A percentile compares a stretch with the other conserved stretches of the same genome.
phyloP scores from a whole-genome alignment of 1,139 yeast species.

The Saccharomyces hybrid region DNA sequence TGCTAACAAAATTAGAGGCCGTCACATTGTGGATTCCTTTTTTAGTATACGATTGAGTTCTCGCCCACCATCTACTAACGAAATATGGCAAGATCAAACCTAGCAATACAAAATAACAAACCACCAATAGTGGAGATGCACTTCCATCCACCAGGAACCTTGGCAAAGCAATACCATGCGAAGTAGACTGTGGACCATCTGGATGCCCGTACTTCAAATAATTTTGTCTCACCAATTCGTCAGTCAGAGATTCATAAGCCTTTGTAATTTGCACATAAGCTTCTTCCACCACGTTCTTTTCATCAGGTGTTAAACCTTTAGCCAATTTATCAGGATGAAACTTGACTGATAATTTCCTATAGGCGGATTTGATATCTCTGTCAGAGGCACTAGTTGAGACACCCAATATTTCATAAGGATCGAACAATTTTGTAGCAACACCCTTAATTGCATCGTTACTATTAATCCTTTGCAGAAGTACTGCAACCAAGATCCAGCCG shows the following conservation, averaged over 20 bases:
- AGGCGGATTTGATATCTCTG: constrained; percentile 70
- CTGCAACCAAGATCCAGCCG: constrained; percentile 64
- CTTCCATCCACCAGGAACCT: constrained; percentile 82
- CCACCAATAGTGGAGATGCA: constrained; percentile 57
- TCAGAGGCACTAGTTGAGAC: constrained; percentile 64
- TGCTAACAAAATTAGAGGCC: constrained; percentile 63
- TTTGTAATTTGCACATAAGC: constrained; percentile 75
- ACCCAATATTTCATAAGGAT: constrained; percentile 85
- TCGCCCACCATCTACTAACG: constrained; percentile 88
- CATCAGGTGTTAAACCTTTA: constrained; percentile 53
- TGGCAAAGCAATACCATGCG: constrained; percentile 96
- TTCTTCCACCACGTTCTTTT: constrained; percentile 55
- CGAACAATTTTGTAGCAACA: constrained; percentile 40
- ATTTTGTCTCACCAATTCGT: constrained; percentile 76
- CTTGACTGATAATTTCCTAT: constrained; percentile 77
- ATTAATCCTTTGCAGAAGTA: constrained; percentile 45
- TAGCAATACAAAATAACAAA: constrained; percentile 59
- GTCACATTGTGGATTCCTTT: constrained; percentile 78
- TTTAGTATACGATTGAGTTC: constrained; percentile 72
- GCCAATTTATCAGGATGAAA: constrained; percentile 92
- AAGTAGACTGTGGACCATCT: constrained; percentile 90
- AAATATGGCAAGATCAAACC: constrained; percentile 72
- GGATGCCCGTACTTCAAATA: constrained; percentile 90
- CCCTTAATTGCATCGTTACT: constrained; percentile 17
- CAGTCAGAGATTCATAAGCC: constrained; percentile 93